phyloP scores from a whole-genome alignment of 139 green algal genomes.

The Coelastrella sp. region DNA sequence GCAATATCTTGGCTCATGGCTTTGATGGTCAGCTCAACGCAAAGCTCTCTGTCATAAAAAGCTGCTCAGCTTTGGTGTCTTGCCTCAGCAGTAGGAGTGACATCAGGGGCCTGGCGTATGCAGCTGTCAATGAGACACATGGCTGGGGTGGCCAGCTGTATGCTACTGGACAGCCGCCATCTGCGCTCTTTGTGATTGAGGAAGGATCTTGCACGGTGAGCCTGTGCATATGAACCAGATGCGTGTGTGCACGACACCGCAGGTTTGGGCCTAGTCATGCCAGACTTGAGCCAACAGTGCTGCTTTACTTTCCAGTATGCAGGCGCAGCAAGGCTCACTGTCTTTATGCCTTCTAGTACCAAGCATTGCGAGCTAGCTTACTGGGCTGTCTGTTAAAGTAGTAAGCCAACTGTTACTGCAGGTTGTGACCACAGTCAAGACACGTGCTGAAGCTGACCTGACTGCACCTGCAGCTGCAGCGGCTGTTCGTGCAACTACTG shows the following conservation, averaged over 20 bases:
- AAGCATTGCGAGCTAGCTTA: too few relatives aligned
- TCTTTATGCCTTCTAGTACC: too few relatives aligned
- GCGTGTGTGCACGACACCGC: too few relatives aligned
- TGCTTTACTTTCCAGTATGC: too few relatives aligned
- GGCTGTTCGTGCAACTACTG: background rate
- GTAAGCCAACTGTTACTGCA: too few relatives aligned
- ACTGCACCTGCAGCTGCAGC: background rate
- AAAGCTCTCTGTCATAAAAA: slow-evolving; percentile 43
- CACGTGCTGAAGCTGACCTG: too few relatives aligned
- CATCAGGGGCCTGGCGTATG: slow-evolving; percentile 52
- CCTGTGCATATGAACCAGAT: background rate
- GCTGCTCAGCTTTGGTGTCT: slow-evolving; percentile 17
- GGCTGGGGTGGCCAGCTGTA: slow-evolving; percentile 43
- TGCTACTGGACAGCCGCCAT: slow-evolving; percentile 43
- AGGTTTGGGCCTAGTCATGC: too few relatives aligned
- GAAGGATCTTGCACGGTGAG: slow-evolving; percentile 59
- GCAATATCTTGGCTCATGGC: slow-evolving; percentile 53
- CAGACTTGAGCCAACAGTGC: too few relatives aligned
- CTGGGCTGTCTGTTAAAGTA: too few relatives aligned
- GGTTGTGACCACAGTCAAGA: too few relatives aligned
- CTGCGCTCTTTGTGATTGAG: slow-evolving; percentile 52
- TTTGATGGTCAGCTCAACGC: slow-evolving; percentile 65
- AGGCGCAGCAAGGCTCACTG: too few relatives aligned
- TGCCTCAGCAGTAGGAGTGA: slow-evolving; percentile 51
- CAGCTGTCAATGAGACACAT: slow-evolving; percentile 18